Evolutionary conservation across 2,329 filamentous ascomycete genomes (phyloP), one percentile per base, ranked within the genome.

Genomic region (Xylaria sp.): DNA sequence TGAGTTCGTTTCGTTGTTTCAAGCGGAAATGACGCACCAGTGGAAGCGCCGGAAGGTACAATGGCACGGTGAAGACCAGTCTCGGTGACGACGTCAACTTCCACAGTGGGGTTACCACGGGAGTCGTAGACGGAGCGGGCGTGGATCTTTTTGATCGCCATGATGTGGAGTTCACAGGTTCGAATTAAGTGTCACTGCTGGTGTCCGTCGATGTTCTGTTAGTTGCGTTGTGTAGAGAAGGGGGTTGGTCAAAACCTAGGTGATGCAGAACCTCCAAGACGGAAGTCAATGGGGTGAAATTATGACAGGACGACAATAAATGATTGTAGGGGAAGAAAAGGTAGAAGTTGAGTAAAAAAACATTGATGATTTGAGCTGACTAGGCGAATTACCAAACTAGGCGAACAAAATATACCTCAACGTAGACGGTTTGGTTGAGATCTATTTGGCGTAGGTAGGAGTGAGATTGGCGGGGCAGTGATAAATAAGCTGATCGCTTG

Each of bases 81-180:
- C 84, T 96, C 92, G 74, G 94, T 97, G 83, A 96, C 91, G 74
- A 97, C 88, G 79, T 97, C 94, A 76, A 98, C 94, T 87, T 98
- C 94, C 77, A 97, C 94, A 78, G 95, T 99, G 76, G 95, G 95
- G 89, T 99, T 99, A 79, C 88, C 88, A 78, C 95, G 94, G 80
- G 95, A 98, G 88, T 99, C 95, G 88, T 94, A 99, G 85, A 99
- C 93, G 77, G 90, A 94, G 78, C 95, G 91, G 77, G 91, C 92
- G 87, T 94, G 91, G 78, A 95, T 87, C 86, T 94, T 94, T 80
- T 89, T 88, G 82, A 95, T 92, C 76, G 91, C 84, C 95, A 99
- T 99, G 72, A 78, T 94, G 82, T 73, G 28, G 38, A 63, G 57
- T 45, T 55, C 14, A 17, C 7, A 42, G 33, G 45, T 54, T 57